Base-by-base conservation (phyloP, 2,329 filamentous ascomycete genomes). In the Alternaria gaisen region DNA sequence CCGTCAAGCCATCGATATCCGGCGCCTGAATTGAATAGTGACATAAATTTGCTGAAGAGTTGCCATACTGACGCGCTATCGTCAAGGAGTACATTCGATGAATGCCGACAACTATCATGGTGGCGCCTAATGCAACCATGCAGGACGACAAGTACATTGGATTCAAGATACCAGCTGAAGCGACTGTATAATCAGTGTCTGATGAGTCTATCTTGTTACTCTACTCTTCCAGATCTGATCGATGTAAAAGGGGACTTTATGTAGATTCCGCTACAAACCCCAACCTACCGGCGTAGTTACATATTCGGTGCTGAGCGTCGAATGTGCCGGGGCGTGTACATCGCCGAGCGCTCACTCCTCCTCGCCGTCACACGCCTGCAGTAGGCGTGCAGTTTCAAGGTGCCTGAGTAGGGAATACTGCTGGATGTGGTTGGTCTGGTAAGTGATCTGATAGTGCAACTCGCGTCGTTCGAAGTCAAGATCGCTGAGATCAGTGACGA, bases 291-390 rank as follows among this genome's bases (percentile, higher is more conserved):
- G 4, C 4, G 32, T 14, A 34, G 0, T 16, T 34, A 34, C 14
- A 34, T 34, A 1, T 34, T 34, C 32, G 32, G 32, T 16, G 11
- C 32, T 34, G 80, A 78, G 5, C 67, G 80, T 1, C 70, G 79
- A 4, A 50, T 78, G 14, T 80, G 77, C 46, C 76, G 74, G 11
- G 77, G 78, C 6, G 76, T 77, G 66, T 75, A 80, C 42, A 71
- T 80, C 28, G 77, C 72, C 0, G 72, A 76, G 30, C 65, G 72
- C 4, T 72, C 64, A 3, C 43, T 80, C 1, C 76, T 73, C 32
- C 59, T 79, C 3, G 68, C 67, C 4, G 70, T 79, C 4, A 64
- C 77, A 8, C 66, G 73, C 3, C n/a, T 79, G 10, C 60, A 79
- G 2, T 80, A 77, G 78, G 72, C 66, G 2, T 77, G 79, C 55